Evolutionary conservation across 768 basidiomycete species (phyloP).

Genomic region (Hypholoma fasciculare): DNA sequence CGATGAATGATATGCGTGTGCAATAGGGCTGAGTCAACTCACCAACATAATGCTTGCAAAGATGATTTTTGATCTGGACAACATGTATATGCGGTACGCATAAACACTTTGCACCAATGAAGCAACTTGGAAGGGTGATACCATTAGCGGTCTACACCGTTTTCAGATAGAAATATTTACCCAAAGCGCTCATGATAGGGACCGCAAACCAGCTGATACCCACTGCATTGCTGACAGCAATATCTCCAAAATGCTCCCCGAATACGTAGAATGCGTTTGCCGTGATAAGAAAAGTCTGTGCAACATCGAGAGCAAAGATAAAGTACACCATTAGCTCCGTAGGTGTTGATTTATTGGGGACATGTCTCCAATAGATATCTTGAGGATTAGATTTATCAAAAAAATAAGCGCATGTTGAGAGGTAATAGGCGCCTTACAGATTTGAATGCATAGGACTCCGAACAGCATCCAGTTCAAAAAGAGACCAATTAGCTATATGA

Average conservation of each 20-base stretch:
- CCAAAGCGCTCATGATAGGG: conserved; percentile 17
- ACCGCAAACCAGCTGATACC: background rate
- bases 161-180: conserved; percentile 22
- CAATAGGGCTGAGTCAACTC: background rate
- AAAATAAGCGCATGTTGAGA: background rate
- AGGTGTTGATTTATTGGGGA: background rate
- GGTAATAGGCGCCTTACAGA: conserved; percentile 20
- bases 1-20: background rate
- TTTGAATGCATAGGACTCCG: conserved; percentile 29
- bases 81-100: conserved; percentile 31
- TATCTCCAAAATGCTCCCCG: background rate
- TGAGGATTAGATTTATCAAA: background rate
- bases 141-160: background rate
- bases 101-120: conserved; percentile 32
- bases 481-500: conserved; percentile 26
- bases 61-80: conserved; percentile 20
- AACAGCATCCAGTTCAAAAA: conserved; percentile 28
- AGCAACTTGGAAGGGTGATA: conserved; percentile 19
- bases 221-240: background rate
- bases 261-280: background rate
- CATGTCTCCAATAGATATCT: background rate
- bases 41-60: conserved; percentile 7
- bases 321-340: background rate
- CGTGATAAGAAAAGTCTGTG: background rate
- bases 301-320: background rate